Base-by-base conservation (phyloP, 176 grass and related monocot species). In the Musa itinerans region DNA sequence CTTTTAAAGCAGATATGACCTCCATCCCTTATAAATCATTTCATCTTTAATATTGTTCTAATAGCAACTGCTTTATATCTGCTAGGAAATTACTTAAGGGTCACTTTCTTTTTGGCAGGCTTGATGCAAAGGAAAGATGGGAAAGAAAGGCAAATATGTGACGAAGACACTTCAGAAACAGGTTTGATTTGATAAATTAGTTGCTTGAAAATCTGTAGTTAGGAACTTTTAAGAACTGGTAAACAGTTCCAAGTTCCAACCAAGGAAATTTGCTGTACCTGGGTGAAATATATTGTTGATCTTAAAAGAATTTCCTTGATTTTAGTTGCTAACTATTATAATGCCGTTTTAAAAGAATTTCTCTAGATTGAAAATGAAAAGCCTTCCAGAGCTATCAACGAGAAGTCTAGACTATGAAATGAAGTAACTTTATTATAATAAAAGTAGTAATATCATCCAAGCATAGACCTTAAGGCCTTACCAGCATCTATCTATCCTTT, bases 81-180 rank as follows among this genome's bases (percentile, higher is more conserved):
- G 21, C 22, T 16, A 68, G 12, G 21, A 8, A 34, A 43, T 34
- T 34, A 16, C 12, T 16, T 43, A 10, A 13, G 10, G 10, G 7
- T 71, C 22, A 51, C 21, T 72, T 43, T 67, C 2, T 53, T 19
- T 13, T 71, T 79, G 65, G 51, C 77, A 79, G 78, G 58, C 69
- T 80, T 65, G 78, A 80, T 2, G 50, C 78, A 11, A 80, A 80
- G 58, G 78, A 80, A 80, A 80, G 78, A 80, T 80, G 78, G 78
- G 78, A 80, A 65, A 80, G 78, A 53, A 80, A 80, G 58, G 68
- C 78, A 52, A 80, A 80, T 48, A 80, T 80, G 78, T 80, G 75
- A 22, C 9, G 49, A 53, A 63, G 21, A 50, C 14, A 65, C 17
- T 64, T 34, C 20, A 65, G 34, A 15, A 52, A 63, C 7, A 52